phyloP scores from a whole-genome alignment of 257 asterid species.

The Hygrophila difformis region DNA sequence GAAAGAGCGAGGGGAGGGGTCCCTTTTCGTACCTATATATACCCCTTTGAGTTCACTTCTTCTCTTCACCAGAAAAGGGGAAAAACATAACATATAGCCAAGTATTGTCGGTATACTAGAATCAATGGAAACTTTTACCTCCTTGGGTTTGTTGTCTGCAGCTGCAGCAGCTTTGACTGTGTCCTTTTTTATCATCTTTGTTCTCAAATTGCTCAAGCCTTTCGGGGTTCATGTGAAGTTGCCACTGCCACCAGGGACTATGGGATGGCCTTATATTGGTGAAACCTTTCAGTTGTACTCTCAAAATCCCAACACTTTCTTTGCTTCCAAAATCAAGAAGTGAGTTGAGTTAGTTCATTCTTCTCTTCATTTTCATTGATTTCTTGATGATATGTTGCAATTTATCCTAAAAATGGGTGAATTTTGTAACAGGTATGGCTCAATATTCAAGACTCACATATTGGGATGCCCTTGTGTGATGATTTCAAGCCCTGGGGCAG shows the following conservation, averaged over 20 bases:
- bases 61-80: slow-evolving; percentile 8
- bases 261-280: slow-evolving; percentile 82
- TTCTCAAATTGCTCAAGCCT: slow-evolving; percentile 21
- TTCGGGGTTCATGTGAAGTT: slow-evolving; percentile 24
- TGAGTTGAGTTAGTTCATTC: no score
- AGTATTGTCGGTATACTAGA: not conserved
- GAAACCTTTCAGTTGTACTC: slow-evolving; percentile 79
- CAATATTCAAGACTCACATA: slow-evolving; percentile 69
- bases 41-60: slow-evolving; percentile 14
- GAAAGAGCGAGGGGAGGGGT: slow-evolving; percentile 13
- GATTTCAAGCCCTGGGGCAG: slow-evolving; percentile 75
- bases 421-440: slow-evolving; percentile 46
- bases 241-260: slow-evolving; percentile 75
- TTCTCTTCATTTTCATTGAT: not conserved
- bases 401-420: not conserved
- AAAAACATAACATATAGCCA: no score
- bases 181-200: slow-evolving; percentile 13
- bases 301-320: slow-evolving; percentile 65
- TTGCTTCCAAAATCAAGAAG: slow-evolving; percentile 67
- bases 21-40: slow-evolving; percentile 28
- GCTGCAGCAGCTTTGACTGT: slow-evolving; percentile 13
- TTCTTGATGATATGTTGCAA: not conserved
- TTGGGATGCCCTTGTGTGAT: slow-evolving; percentile 72
- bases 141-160: slow-evolving; percentile 18
- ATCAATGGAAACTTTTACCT: slow-evolving; percentile 35